Evolutionary conservation across 1,284 basidiomycete species (phyloP).

Genomic region (Anthracocystis setariae): DNA sequence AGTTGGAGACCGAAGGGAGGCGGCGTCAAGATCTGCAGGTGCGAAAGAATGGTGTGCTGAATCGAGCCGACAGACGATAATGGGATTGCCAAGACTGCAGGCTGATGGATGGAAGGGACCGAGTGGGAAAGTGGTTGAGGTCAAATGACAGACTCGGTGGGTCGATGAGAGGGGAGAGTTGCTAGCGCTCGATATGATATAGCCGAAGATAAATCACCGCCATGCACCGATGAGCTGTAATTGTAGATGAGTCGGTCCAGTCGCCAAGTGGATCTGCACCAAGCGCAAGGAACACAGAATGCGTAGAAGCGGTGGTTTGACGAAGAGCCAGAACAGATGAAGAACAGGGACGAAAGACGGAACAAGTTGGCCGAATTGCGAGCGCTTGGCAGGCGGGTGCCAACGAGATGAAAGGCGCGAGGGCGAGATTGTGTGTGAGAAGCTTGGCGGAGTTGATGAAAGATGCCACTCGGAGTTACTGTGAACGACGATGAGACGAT

Average conservation of each 20-base stretch:
- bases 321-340: not conserved
- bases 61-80: not conserved
- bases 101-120: not conserved
- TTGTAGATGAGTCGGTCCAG: constrained; percentile 1
- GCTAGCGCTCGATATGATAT: not conserved
- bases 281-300: too few relatives aligned
- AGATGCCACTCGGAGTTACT: too few relatives aligned
- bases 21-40: not conserved
- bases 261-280: not conserved
- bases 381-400: not conserved
- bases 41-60: not conserved
- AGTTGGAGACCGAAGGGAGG: not conserved
- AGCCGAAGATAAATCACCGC: not conserved
- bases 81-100: not conserved
- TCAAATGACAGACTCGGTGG: constrained; percentile 3
- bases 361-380: not conserved
- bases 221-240: not conserved
- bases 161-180: not conserved
- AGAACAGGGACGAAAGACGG: not conserved
- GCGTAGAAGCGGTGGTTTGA: too few relatives aligned
- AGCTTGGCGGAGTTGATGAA: too few relatives aligned
- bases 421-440: not conserved
- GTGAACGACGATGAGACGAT: too few relatives aligned
- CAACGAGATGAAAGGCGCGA: not conserved
- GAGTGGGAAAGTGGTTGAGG: not conserved